Evolutionary conservation across 1,284 basidiomycete species (phyloP).

Genomic region (Somion occarium): DNA sequence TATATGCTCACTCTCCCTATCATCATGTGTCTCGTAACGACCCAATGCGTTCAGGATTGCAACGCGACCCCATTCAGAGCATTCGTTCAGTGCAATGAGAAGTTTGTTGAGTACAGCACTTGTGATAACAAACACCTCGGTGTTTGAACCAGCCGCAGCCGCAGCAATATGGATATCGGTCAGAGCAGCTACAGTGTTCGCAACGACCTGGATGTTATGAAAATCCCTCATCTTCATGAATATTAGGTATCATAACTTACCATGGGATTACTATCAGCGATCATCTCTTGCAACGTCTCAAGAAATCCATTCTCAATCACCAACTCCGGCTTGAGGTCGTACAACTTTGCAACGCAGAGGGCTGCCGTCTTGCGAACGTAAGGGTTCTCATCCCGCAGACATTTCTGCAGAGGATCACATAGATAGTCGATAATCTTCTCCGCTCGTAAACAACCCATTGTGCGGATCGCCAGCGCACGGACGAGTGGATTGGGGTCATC

Average conservation of each 20-base stretch:
- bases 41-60: conserved; percentile 86
- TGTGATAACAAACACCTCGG: conserved; percentile 81
- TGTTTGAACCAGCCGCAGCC: conserved; percentile 50
- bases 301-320: conserved; percentile 95
- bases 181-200: conserved; percentile 92
- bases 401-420: conserved; percentile 89
- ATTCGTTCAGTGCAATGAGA: conserved; percentile 94
- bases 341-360: conserved; percentile 93
- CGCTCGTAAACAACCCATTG: conserved; percentile 95
- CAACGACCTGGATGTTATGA: conserved; percentile 70
- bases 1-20: conserved; percentile 96
- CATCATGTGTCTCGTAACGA: conserved; percentile 80
- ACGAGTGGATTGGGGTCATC: conserved; percentile 97
- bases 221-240: background rate
- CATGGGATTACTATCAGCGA: conserved; percentile 96
- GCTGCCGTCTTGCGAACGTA: conserved; percentile 98
- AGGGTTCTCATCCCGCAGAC: conserved; percentile 91
- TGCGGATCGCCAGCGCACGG: conserved; percentile 93
- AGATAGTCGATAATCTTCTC: conserved; percentile 99
- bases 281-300: conserved; percentile 85
- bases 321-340: conserved; percentile 93
- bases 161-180: conserved; percentile 84
- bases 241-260: conserved; percentile 39
- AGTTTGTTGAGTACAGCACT: conserved; percentile 82
- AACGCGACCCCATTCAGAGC: conserved; percentile 98